Evolutionary conservation across 208 protist genomes (phyloP).

Genomic region (Acanthamoeba triangularis): DNA sequence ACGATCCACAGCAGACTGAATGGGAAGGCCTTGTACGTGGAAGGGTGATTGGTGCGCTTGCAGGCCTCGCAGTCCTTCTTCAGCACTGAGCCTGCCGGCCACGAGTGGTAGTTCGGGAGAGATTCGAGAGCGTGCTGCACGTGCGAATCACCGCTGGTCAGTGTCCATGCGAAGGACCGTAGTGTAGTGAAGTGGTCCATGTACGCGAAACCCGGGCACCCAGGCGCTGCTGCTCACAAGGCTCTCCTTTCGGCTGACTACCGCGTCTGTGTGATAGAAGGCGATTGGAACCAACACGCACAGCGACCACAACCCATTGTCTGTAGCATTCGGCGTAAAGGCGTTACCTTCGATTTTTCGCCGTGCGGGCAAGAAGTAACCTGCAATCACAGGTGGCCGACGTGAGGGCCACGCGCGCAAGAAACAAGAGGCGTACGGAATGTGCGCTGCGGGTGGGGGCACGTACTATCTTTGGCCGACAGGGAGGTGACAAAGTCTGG

Average conservation of each 20-base stretch:
- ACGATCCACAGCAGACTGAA: background rate
- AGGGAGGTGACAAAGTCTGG: conserved; percentile 47
- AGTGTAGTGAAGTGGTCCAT: background rate
- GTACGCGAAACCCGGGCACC: conserved; percentile 3
- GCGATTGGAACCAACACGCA: too few species aligned
- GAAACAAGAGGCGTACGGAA: background rate
- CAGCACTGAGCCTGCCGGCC: background rate
- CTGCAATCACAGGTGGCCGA: background rate
- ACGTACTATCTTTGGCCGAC: background rate
- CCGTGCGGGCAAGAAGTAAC: background rate
- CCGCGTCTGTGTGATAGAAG: too few species aligned
- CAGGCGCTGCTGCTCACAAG: conserved; percentile 46
- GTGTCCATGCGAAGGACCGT: background rate
- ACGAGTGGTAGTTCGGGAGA: conserved; percentile 25
- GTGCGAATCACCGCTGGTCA: background rate
- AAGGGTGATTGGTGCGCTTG: background rate
- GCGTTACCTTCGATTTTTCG: conserved; percentile 14
- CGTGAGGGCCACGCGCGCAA: background rate
- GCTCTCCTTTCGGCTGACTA: conserved; percentile 34
- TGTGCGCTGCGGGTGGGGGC: too few species aligned
- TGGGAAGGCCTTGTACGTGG: background rate
- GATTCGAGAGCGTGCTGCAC: background rate
- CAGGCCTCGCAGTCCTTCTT: conserved; percentile 57
- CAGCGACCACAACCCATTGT: too few species aligned
- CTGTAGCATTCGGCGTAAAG: background rate